Percentiles rank a stretch among this genome's conserved stretches.
Conservation (phyloP, 805 yeast genomes). For the Starmerella sp. region DNA sequence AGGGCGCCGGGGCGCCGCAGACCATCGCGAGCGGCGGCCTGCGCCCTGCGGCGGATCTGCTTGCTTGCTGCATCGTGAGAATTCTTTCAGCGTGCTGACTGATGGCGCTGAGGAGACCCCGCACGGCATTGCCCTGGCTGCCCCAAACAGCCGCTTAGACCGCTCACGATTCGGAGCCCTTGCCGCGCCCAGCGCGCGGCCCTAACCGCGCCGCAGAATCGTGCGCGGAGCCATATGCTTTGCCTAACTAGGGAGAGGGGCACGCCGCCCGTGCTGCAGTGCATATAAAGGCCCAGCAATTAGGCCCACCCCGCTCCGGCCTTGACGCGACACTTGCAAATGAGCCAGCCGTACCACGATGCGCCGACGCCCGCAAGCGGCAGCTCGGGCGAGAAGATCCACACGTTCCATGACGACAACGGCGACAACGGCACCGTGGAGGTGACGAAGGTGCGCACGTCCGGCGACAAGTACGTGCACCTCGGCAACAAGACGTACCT, state of each 20-base stretch:
- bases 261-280: not conserved
- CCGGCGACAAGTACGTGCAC: conserved; percentile 26
- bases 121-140: not conserved
- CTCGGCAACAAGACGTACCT: conserved; percentile 34
- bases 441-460: conserved; percentile 11
- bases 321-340: not conserved
- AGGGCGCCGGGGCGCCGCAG: too few relatives aligned
- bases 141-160: not conserved
- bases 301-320: not conserved
- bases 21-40: too few relatives aligned
- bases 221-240: not conserved
- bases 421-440: not conserved
- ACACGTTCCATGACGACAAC: not conserved
- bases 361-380: not conserved
- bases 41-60: not conserved
- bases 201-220: not conserved
- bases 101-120: not conserved
- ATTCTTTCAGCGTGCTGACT: not conserved
- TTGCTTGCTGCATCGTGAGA: not conserved
- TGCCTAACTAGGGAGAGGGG: not conserved
- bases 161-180: not conserved
- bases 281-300: not conserved
- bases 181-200: not conserved
- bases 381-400: not conserved
- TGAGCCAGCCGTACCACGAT: not conserved